Percentiles rank a stretch among this genome's conserved stretches.
These are phyloP conservation scores for Inonotus hispidus DNA, from an alignment of 1,284 basidiomycete species.

Conservation along the genomic window DNA sequence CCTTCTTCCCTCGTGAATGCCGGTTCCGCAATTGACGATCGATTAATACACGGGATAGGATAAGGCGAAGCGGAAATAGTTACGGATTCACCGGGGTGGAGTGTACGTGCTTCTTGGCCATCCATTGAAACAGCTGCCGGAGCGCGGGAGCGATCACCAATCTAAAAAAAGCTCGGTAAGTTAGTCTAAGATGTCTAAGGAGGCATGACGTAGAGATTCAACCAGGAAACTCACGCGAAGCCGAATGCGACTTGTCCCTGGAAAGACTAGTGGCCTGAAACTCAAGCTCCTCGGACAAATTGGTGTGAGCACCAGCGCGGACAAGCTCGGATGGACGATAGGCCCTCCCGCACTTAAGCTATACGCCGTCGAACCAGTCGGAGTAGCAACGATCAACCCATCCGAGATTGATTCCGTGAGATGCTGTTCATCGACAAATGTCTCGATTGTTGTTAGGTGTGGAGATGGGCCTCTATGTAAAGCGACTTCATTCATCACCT, in stretches of 20 bases:
- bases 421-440: slow-evolving; percentile 93
- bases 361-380: slow-evolving; percentile 96
- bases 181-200: slow-evolving; percentile 5
- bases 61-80: slow-evolving; percentile 81
- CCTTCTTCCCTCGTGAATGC: slow-evolving; percentile 29
- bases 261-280: slow-evolving; percentile 90
- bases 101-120: slow-evolving; percentile 76
- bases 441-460: slow-evolving; percentile 91
- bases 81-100: slow-evolving; percentile 81
- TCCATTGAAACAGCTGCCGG: slow-evolving; percentile 91
- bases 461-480: slow-evolving; percentile 89
- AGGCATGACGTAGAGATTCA: background rate
- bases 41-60: slow-evolving; percentile 90
- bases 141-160: slow-evolving; percentile 80
- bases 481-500: slow-evolving; percentile 97
- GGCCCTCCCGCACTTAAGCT: slow-evolving; percentile 94
- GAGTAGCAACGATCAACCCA: slow-evolving; percentile 91
- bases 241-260: slow-evolving; percentile 76
- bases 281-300: slow-evolving; percentile 92
- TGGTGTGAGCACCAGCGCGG: slow-evolving; percentile 87
- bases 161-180: slow-evolving; percentile 38
- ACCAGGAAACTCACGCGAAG: slow-evolving; percentile 53
- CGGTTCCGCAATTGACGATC: slow-evolving; percentile 62
- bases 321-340: slow-evolving; percentile 91
- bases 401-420: slow-evolving; percentile 95